Evolutionary conservation across 2,329 filamentous ascomycete genomes (phyloP).

Genomic region (Ceratocystis variospora): DNA sequence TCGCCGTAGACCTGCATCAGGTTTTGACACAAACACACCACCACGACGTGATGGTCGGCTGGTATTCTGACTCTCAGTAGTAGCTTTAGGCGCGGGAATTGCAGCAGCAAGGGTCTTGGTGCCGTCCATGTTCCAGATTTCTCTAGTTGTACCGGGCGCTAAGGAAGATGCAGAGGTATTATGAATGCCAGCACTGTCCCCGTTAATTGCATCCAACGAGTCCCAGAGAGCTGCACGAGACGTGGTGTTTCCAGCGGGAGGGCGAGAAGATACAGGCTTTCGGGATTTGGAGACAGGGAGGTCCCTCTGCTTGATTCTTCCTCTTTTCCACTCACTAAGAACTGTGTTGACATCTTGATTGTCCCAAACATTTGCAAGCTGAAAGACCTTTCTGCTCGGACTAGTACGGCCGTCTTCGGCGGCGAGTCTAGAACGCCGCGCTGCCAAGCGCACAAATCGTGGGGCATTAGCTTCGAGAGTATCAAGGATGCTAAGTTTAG

Average conservation of each 20-base stretch:
- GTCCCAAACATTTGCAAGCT: conserved; percentile 46
- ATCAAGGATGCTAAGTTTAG: conserved; percentile 47
- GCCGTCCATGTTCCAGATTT: conserved; percentile 29
- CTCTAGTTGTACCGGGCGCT: background rate
- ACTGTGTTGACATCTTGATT: conserved; percentile 43
- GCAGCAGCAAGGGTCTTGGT: conserved; percentile 24
- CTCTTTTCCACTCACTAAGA: conserved; percentile 42
- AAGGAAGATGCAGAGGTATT: background rate
- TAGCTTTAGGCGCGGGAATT: background rate
- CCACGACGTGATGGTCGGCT: background rate
- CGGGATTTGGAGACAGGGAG: conserved; percentile 7
- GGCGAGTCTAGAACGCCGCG: conserved; percentile 39
- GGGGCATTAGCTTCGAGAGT: conserved; percentile 41
- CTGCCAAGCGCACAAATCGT: conserved; percentile 46
- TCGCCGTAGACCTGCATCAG: conserved; percentile 10
- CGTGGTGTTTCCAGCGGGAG: too few species aligned
- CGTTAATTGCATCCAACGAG: background rate
- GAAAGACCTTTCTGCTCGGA: conserved; percentile 42
- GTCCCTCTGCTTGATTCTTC: conserved; percentile 29
- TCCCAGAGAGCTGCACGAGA: background rate
- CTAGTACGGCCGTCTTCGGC: conserved; percentile 40
- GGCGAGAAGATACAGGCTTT: background rate
- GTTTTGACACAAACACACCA: conserved; percentile 11
- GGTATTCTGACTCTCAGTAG: background rate
- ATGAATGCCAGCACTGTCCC: background rate